Evolutionary conservation across 306 rosid species (phyloP).

Genomic region (Cucumis hystrix): DNA sequence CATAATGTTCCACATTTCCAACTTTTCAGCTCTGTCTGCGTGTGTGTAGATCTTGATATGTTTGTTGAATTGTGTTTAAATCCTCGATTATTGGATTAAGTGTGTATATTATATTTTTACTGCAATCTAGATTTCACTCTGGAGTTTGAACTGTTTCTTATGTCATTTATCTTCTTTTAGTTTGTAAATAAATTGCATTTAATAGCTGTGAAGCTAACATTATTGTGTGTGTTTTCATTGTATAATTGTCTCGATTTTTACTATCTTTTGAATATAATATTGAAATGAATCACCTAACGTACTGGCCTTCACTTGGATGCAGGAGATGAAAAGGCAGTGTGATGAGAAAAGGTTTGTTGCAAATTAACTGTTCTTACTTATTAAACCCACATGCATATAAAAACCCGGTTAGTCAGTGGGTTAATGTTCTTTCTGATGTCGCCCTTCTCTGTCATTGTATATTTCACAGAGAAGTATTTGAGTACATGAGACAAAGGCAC

Average conservation of each 20-base stretch:
- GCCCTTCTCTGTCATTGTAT: conserved; percentile 18
- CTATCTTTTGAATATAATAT: background rate
- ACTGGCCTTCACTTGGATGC: conserved; percentile 27
- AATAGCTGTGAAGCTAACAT: background rate
- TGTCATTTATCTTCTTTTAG: background rate
- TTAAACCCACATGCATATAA: background rate
- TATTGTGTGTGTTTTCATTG: background rate
- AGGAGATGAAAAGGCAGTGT: conserved; percentile 98
- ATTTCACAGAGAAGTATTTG: conserved; percentile 66
- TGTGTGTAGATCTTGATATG: background rate
- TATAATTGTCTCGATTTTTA: background rate
- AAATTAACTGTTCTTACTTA: background rate
- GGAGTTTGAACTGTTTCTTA: background rate
- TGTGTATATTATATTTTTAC: background rate
- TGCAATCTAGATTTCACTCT: background rate
- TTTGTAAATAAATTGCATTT: background rate
- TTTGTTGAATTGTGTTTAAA: background rate
- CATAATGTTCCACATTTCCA: background rate
- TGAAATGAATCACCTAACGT: background rate
- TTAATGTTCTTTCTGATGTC: conserved; percentile 1
- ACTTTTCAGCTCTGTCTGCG: background rate
- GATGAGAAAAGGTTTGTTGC: conserved; percentile 79
- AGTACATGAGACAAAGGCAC: conserved; percentile 49
- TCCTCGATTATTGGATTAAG: background rate
- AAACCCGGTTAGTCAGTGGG: background rate